Evolutionary conservation across 2,329 filamentous ascomycete species (phyloP), one percentile per base, ranked within the genome.

Genomic region (Aphanoascus verrucosus): DNA sequence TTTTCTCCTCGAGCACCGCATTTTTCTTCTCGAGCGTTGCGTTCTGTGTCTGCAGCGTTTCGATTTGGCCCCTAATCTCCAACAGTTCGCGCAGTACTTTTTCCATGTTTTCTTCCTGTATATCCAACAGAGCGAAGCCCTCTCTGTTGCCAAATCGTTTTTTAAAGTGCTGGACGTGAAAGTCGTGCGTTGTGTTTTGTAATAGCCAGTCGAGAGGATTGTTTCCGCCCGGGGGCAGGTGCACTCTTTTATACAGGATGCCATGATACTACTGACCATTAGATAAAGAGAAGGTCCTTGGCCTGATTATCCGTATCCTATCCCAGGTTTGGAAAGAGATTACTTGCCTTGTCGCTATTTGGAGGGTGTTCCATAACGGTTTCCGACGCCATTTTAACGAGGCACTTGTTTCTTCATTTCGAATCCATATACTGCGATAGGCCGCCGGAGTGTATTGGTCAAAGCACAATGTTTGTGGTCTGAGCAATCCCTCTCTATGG

Each of bases 81-180:
- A 12, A 45, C 45, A 49, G 20, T 32, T 54, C 44, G 15, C 23
- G 35, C 28, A 15, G 28, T 45, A 43, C 14, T 38, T 44, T 54
- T 54, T 53, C 35, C 51, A 53, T 43, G 35, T 38, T 50, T 43
- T 42, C 37, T 15, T 50, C 19, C 48, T 41, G 48, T 31, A 14
- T 28, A 52, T 53, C 51, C 43, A 48, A 48, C 42, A 48, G 32
- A 46, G 32, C 44, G 19, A 53, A 35, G 17, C 51, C 51, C 14
- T 53, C 43, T 40, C 34, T 32, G 42, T 53, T 53, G n/a, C 51
- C 51, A 48, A 53, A 3, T 32, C 44, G 42, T 42, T 53, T 53
- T 42, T 48, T 47, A 12, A 15, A 31, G 20, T 45, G 41, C 20
- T 53, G 50, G 41, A 47, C 15, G 32, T 45, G 5, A 28, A 53